Evolutionary conservation across 2,329 filamentous ascomycete genomes (phyloP).

Genomic region (Fusarium sp.): DNA sequence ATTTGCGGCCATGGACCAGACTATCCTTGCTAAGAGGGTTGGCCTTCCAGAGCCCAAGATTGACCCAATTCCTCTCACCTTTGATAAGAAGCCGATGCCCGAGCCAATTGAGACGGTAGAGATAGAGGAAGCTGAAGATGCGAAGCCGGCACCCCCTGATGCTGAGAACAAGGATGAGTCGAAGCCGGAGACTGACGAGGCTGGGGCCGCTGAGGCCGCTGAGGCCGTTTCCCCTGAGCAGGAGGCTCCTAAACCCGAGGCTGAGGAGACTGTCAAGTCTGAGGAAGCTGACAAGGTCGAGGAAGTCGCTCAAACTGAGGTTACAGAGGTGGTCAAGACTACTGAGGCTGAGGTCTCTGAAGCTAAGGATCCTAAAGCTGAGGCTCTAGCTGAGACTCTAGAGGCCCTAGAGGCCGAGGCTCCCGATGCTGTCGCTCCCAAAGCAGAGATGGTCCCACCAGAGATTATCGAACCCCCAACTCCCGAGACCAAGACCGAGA

Average conservation of each 20-base stretch:
- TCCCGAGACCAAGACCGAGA: constrained; percentile 27
- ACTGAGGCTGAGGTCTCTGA: background rate
- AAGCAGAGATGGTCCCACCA: constrained; percentile 18
- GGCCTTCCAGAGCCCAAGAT: constrained; percentile 57
- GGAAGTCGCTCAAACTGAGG: background rate
- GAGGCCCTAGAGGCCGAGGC: background rate
- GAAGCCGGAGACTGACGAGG: constrained; percentile 13
- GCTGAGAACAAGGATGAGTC: constrained; percentile 3
- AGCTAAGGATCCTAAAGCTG: background rate
- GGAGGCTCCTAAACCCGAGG: background rate
- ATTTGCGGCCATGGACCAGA: constrained; percentile 73
- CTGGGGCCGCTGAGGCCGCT: background rate
- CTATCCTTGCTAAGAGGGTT: constrained; percentile 66
- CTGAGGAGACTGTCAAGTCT: constrained; percentile 2
- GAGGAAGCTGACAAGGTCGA: background rate
- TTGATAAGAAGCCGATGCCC: constrained; percentile 48
- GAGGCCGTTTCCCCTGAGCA: background rate
- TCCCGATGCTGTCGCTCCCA: background rate
- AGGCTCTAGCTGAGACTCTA: background rate
- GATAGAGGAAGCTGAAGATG: constrained; percentile 10
- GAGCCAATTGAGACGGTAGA: constrained; percentile 41
- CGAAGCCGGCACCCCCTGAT: background rate
- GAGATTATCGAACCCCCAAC: constrained; percentile 30
- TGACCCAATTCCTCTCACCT: constrained; percentile 60
- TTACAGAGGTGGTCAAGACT: background rate